These are phyloP conservation scores for Brassica carinata DNA, from an alignment of 345 rosid species.

Conservation along the genomic window DNA sequence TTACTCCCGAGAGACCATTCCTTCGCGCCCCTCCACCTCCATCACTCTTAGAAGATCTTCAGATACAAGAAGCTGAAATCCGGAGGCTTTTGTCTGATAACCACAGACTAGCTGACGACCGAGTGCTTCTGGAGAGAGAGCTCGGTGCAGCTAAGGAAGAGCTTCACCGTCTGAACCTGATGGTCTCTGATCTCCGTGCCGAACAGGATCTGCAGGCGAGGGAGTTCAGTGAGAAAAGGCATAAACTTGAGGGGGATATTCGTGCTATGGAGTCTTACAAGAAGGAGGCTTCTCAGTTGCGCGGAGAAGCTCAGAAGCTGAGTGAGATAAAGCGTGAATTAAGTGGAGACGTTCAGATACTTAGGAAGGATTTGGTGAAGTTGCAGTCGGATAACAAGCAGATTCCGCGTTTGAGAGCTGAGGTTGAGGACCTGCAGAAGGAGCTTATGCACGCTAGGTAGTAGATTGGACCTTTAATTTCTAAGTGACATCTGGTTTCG, in stretches of 20 bases:
- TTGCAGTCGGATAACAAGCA: conserved; percentile 78
- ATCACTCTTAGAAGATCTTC: conserved; percentile 85
- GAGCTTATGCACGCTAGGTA: conserved; percentile 94
- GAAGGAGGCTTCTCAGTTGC: conserved; percentile 69
- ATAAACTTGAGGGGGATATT: conserved; percentile 84
- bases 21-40: conserved; percentile 77
- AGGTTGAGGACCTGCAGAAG: conserved; percentile 73
- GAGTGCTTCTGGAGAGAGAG: conserved; percentile 71
- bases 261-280: conserved; percentile 81
- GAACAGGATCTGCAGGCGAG: conserved; percentile 70
- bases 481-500: not conserved
- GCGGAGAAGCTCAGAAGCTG: conserved; percentile 74
- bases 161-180: conserved; percentile 72
- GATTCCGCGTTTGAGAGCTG: conserved; percentile 63
- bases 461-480: not conserved
- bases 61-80: conserved; percentile 74
- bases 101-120: conserved; percentile 71
- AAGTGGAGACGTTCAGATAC: conserved; percentile 64
- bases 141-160: conserved; percentile 86
- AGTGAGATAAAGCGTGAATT: conserved; percentile 69
- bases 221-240: conserved; percentile 77
- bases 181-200: conserved; percentile 61
- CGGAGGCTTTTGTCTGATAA: conserved; percentile 76
- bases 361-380: conserved; percentile 67
- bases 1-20: conserved; percentile 63